Evolutionary conservation across 495 filamentous ascomycete genomes (phyloP).

Genomic region (Aspergillus sparsus): DNA sequence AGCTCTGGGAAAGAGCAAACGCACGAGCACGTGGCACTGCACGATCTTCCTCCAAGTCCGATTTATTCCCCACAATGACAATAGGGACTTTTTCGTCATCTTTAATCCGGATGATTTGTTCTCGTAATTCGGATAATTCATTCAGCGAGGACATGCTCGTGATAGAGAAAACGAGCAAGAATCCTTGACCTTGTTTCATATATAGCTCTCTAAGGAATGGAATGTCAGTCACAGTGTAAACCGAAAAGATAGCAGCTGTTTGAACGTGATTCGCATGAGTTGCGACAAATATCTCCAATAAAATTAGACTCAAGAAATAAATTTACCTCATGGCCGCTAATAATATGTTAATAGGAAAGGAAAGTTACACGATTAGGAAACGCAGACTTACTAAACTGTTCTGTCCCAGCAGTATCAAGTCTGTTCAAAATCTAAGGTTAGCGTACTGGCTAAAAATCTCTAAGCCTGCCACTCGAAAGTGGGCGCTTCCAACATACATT

Average conservation of each 20-base stretch:
- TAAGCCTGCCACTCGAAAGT: neutral
- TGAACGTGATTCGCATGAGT: constrained; percentile 5
- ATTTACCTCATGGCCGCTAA: constrained; percentile 70
- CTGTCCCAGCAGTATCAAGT: constrained; percentile 94
- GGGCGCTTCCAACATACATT: constrained; percentile 65
- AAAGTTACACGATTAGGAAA: constrained; percentile 2
- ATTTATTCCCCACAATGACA: constrained; percentile 97
- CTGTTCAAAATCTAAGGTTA: constrained; percentile 42
- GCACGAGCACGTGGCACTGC: constrained; percentile 79
- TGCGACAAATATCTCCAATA: neutral
- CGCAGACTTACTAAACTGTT: constrained; percentile 84
- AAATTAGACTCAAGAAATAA: constrained; percentile 4
- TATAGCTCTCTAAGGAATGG: constrained; percentile 73
- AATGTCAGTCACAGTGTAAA: constrained; percentile 14
- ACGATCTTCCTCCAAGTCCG: constrained; percentile 90
- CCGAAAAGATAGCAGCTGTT: constrained; percentile 13
- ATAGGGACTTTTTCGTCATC: constrained; percentile 89
- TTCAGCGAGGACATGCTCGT: constrained; percentile 81
- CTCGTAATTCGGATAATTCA: constrained; percentile 84
- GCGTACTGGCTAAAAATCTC: constrained; percentile 8
- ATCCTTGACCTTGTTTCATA: constrained; percentile 96
- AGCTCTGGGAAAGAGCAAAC: constrained; percentile 82
- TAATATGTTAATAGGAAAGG: constrained; percentile 31
- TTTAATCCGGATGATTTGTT: constrained; percentile 97
- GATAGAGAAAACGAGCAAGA: constrained; percentile 96